Evolutionary conservation across 164 flowering plant genomes (phyloP).

Genomic region (Cinnamomum micranthum): DNA sequence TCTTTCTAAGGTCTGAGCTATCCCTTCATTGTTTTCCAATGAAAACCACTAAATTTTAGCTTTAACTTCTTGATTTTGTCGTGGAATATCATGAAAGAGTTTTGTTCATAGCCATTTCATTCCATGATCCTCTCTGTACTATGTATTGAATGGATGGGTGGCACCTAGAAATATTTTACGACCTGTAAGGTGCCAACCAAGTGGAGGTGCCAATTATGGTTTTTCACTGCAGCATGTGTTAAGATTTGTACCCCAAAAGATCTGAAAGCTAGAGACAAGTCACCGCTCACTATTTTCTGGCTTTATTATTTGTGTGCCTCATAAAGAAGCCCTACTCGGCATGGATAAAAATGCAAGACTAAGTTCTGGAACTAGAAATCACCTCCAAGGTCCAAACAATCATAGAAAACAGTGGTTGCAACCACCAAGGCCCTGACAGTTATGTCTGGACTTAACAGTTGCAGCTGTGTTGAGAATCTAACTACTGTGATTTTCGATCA

Average conservation of each 20-base stretch:
- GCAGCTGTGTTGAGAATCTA: no score
- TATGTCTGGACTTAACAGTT: no score
- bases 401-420: no score
- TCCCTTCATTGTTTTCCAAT: neutral
- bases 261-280: neutral
- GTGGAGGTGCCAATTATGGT: neutral
- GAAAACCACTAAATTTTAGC: neutral
- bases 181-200: neutral
- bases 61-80: neutral
- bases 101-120: neutral
- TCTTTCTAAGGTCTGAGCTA: constrained; percentile 55
- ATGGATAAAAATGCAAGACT: neutral
- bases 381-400: no score
- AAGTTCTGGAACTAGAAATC: neutral
- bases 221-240: neutral
- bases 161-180: neutral
- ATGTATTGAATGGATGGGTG: neutral
- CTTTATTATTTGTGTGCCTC: neutral
- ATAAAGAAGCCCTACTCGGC: neutral
- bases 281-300: neutral
- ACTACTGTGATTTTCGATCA: no score
- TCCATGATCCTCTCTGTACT: neutral
- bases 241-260: neutral
- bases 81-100: no score
- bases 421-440: no score